These are phyloP conservation scores for Rosellinia necatrix DNA, from an alignment of 2,329 filamentous ascomycete species.

Conservation along the genomic window DNA sequence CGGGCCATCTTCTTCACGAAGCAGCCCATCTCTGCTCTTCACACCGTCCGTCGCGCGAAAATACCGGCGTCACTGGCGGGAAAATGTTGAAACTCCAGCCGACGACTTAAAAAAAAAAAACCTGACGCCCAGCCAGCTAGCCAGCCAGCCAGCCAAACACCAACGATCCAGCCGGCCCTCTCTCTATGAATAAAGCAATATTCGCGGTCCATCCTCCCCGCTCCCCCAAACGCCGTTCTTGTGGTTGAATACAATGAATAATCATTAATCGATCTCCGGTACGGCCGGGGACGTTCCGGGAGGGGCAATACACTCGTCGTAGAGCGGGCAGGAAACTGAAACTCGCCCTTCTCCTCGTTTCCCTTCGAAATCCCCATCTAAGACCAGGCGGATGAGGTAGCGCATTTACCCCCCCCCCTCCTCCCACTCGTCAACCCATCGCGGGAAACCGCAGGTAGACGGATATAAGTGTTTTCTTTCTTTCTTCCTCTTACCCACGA, in stretches of 20 bases:
- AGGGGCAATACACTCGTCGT: no score
- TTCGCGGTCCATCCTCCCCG: not conserved
- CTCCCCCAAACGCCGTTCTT: slow-evolving; percentile 12
- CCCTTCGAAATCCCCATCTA: no score
- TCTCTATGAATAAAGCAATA: slow-evolving; percentile 12
- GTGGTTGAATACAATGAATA: slow-evolving; percentile 22
- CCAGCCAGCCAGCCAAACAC: slow-evolving; percentile 2
- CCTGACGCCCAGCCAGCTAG: slow-evolving; percentile 10
- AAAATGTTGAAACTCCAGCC: slow-evolving; percentile 23
- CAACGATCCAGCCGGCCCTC: not conserved
- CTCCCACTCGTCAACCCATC: no score
- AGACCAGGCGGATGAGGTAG: no score
- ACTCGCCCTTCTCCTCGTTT: no score
- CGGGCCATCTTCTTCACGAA: not conserved
- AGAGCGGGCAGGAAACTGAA: no score
- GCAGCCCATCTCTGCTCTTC: no score
- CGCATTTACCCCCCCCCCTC: no score
- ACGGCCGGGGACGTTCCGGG: no score
- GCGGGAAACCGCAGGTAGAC: not conserved
- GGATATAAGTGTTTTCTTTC: not conserved
- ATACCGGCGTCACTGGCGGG: not conserved
- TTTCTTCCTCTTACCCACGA: not conserved
- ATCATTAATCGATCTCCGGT: no score
- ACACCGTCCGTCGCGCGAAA: no score
- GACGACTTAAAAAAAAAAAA: no score